phyloP scores from a whole-genome alignment of 169 alveolate genomes.

The Perkinsus olseni region DNA sequence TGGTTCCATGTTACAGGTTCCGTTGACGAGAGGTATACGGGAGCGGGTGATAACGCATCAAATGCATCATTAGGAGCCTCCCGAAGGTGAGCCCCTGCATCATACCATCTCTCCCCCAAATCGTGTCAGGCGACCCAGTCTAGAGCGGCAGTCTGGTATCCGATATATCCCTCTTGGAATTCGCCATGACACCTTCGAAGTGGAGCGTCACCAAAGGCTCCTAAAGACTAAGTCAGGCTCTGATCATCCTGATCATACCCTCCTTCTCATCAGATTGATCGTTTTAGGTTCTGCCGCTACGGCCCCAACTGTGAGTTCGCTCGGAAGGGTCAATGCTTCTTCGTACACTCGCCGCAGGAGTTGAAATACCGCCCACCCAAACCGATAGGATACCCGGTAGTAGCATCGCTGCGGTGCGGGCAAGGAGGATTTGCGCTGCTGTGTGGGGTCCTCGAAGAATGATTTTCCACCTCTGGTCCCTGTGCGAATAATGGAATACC shows the following conservation, averaged over 20 bases:
- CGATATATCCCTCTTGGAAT: background rate
- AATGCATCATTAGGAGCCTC: background rate
- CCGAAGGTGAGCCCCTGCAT: background rate
- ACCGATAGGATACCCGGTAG: background rate
- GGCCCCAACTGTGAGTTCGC: background rate
- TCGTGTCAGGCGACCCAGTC: background rate
- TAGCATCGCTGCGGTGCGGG: background rate
- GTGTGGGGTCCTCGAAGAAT: too few species aligned
- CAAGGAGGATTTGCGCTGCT: background rate
- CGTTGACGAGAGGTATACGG: too few species aligned
- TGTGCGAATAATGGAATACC: too few species aligned
- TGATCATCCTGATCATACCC: background rate
- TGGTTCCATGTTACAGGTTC: background rate
- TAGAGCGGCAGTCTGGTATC: background rate
- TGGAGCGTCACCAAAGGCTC: background rate
- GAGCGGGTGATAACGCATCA: background rate
- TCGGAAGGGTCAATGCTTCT: background rate
- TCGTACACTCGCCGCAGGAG: background rate
- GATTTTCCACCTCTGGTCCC: too few species aligned
- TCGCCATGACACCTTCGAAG: background rate
- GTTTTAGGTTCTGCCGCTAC: background rate
- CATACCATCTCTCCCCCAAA: background rate
- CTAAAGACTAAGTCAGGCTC: background rate
- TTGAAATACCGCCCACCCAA: background rate
- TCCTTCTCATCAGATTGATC: background rate